phyloP scores from a whole-genome alignment of 2,329 filamentous ascomycete species.

The Fusarium fujikuroi region DNA sequence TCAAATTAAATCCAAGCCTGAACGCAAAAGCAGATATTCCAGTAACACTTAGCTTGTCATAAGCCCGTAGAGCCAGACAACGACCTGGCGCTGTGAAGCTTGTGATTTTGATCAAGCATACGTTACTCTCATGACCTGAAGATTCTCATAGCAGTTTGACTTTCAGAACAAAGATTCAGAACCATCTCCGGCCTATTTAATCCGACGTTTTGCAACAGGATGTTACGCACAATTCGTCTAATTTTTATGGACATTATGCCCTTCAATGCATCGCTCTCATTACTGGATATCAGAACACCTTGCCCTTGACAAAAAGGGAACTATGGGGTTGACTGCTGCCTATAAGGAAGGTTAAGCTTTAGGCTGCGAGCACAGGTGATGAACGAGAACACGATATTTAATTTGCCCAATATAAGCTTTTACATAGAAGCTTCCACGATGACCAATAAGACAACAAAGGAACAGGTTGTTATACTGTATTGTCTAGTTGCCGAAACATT shows the following conservation, averaged over 20 bases:
- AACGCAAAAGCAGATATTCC: neutral
- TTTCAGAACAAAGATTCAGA: neutral
- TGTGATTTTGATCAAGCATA: neutral
- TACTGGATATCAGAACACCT: neutral
- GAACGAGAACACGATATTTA: too few relatives aligned
- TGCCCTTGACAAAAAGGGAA: too few relatives aligned
- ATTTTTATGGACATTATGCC: neutral
- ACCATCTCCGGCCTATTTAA: fast-evolving
- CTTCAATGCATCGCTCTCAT: too few relatives aligned
- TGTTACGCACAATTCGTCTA: neutral
- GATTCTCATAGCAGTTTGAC: neutral
- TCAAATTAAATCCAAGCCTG: neutral
- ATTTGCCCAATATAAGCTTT: too few relatives aligned
- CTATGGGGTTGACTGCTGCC: too few relatives aligned
- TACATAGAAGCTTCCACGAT: too few relatives aligned
- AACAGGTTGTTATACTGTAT: fast-evolving
- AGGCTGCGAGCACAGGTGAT: too few relatives aligned
- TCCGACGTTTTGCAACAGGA: neutral
- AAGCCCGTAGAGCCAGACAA: neutral
- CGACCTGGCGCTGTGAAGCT: neutral
- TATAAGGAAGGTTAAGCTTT: too few relatives aligned
- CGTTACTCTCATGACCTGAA: neutral
- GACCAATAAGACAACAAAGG: too few relatives aligned
- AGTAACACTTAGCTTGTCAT: neutral
- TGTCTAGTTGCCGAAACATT: neutral